Percentiles rank a stretch among this genome's conserved stretches.
phyloP scores from a whole-genome alignment of 306 rosid species.

The Abrus precatorius region DNA sequence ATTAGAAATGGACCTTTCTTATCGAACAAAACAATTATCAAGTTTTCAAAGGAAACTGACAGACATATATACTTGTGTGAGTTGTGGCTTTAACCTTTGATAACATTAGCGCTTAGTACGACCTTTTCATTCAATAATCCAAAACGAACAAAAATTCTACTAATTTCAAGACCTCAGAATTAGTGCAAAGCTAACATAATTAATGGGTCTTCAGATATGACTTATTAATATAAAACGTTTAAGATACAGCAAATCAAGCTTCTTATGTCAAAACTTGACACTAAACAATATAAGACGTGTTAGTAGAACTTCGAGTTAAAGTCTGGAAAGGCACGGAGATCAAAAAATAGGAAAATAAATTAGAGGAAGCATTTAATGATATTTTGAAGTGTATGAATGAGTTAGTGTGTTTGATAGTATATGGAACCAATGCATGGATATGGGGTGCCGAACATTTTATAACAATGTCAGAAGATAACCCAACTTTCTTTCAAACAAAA shows the following conservation, averaged over 20 bases:
- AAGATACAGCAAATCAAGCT: neutral
- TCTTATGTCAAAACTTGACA: neutral
- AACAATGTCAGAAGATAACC: conserved; percentile 45
- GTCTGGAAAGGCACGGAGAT: conserved; percentile 46
- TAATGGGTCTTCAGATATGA: conserved; percentile 46
- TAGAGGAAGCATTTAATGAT: conserved; percentile 1
- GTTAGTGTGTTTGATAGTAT: conserved; percentile 32
- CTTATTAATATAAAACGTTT: neutral
- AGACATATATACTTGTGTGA: conserved; percentile 56
- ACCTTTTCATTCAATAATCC: conserved; percentile 42
- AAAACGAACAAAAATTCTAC: conserved; percentile 59
- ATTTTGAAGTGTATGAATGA: conserved; percentile 26
- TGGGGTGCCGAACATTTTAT: conserved; percentile 50
- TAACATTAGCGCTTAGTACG: conserved; percentile 29
- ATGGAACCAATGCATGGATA: conserved; percentile 52
- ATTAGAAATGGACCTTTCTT: conserved; percentile 29
- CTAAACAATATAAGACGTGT: too few relatives aligned
- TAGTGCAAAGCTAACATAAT: conserved; percentile 51
- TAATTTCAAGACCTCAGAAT: conserved; percentile 62
- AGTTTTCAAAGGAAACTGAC: conserved; percentile 62
- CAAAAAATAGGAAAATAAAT: conserved; percentile 30
- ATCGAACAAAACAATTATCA: conserved; percentile 49
- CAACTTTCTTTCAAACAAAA: conserved; percentile 54
- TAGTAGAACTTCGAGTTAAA: neutral
- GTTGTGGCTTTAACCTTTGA: conserved; percentile 52